Evolutionary conservation across 108 stramenopile genomes (phyloP), one percentile per base, ranked within the genome.

Genomic region (Skeletonema menzelii): DNA sequence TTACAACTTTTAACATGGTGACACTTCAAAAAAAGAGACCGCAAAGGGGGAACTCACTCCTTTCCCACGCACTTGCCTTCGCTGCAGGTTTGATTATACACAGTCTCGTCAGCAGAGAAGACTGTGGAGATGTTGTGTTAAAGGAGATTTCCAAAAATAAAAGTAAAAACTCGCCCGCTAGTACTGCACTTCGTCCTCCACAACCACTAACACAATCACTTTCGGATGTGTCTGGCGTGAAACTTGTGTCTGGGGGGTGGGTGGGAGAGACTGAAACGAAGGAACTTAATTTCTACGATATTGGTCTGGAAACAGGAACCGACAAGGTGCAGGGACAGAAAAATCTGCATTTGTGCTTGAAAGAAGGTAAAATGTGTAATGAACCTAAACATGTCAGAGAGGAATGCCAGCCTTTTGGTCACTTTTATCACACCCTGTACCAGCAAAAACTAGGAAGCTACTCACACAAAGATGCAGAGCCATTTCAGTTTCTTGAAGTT

Each of bases 401-500:
- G 14, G 74, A 75, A 37, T 75, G 74, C 31, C 42, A 66, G 22
- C 74, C 74, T 15, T 75, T 59, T 58, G 82, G 82, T 3, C 85
- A 86, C 67, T 85, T 84, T 49, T 88, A 88, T 68, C 59, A 88
- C 49, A 82, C 85, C 24, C 65, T 88, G 27, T 88, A 88, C 66
- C 67, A 87, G 37, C 82, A 71, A 53, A 63, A 73, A 68, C 27
- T 87, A 40, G 69, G 72, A 15, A 65, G 68, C n/a, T 84, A 59
- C 38, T 72, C 82, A 26, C 46, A 35, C 27, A 53, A 68, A 31
- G 73, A 76, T 17, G 47, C 64, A 4, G 73, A 72, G 27, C 73
- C 77, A 42, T 82, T 88, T 73, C 87, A 88, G 65, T 79, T 86
- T 34, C 66, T 88, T 20, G 87, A 88, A 58, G 80, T 88, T 70